phyloP scores from a whole-genome alignment of 345 rosid species.

The Alliaria petiolata region DNA sequence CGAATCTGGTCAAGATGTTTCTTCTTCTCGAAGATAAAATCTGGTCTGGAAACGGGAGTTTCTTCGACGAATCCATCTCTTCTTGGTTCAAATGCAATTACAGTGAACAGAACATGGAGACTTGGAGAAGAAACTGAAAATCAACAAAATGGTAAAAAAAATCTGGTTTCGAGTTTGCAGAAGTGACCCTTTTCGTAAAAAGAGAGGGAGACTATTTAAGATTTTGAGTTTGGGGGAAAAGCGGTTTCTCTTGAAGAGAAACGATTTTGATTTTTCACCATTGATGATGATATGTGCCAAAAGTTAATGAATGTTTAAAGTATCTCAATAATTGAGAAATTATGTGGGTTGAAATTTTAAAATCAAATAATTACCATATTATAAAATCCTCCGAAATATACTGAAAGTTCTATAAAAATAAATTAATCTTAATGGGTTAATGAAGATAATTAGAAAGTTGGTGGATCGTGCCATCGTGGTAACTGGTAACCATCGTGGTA shows the following conservation, averaged over 20 bases:
- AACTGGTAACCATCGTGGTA: no score
- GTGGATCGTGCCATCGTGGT: no score
- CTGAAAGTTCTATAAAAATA: no score
- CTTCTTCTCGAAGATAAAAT: constrained; percentile 38
- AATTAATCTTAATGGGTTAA: no score
- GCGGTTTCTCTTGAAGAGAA: constrained; percentile 10
- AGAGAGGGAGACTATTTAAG: constrained; percentile 15
- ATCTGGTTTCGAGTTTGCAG: not conserved
- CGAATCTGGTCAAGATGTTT: constrained; percentile 45
- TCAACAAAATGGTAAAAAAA: not conserved
- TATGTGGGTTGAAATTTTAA: not conserved
- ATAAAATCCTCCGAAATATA: no score
- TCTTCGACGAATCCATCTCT: constrained; percentile 45
- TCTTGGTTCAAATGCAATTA: not conserved
- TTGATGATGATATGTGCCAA: not conserved
- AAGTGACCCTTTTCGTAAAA: not conserved
- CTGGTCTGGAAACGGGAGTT: constrained; percentile 42
- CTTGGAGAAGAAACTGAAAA: constrained; percentile 13
- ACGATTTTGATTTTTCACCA: constrained; percentile 1
- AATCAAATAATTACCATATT: not conserved
- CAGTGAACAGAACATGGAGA: not conserved
- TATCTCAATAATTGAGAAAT: constrained; percentile 1
- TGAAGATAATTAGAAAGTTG: no score
- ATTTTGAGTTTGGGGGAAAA: constrained; percentile 3
- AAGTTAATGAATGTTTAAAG: not conserved